Base-by-base conservation (phyloP, 495 filamentous ascomycete species). In the Aspergillus haitiensis region DNA sequence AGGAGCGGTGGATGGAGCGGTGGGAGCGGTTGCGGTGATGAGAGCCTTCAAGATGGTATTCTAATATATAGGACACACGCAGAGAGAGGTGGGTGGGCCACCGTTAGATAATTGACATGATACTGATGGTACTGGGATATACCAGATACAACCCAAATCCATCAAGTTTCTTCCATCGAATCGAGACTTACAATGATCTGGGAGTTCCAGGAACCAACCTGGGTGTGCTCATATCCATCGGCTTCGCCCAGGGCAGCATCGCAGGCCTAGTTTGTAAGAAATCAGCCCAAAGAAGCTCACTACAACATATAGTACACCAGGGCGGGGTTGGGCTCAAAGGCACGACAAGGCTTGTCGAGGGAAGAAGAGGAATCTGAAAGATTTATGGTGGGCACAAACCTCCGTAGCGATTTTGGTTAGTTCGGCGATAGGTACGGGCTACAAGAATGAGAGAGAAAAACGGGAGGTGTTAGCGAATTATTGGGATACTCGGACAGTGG, bases 11-110 rank as follows among this genome's bases (percentile, higher is more conserved):
- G 70, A 57, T 78, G 81, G 47, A 55, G 75, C 66, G 56, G 71
- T 66, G 46, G 87, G 88, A 12, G 85, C 84, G 44, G 91, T 88
- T 66, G 96, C 93, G 57, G 87, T 81, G 72, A 97, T 92, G 56
- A 98, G 80, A 51, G 86, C 81, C 70, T 90, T 86, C 58, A 98
- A 89, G 78, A 95, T 89, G 42, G 83, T 82, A 79, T 92, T 94
- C 91, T 96, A 65, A 51, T 27, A 27, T 27, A 27, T 27, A 27
- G 21, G 21, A 27, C 21, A 27, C 21, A 27, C 21, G 3, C 21
- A 27, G 21, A 27, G 27, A 13, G 3, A 39, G 31, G 12, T 42
- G 10, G 42, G 27, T 18, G 2, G 18, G 3, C 31, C 7, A 16
- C 31, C 15, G 50, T 59, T 47, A 59, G 50, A 59, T 6, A 35